phyloP scores from a whole-genome alignment of 441 rosid genomes.

The Gossypium gossypioides region DNA sequence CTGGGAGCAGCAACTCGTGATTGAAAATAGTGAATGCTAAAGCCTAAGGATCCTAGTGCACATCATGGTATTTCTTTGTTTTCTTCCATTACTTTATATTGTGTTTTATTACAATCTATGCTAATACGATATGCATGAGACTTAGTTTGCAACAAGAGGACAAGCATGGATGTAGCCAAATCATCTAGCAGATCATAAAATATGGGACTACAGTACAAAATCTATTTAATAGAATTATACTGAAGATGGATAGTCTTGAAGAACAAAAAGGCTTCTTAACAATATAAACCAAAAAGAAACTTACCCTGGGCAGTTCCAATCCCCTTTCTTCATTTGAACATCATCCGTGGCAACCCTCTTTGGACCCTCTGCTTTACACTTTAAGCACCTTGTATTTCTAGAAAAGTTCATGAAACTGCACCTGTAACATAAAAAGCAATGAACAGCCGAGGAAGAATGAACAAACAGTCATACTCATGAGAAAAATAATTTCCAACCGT shows the following conservation, averaged over 20 bases:
- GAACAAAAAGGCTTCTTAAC: neutral
- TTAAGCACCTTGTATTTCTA: slow-evolving; percentile 52
- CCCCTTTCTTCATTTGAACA: slow-evolving; percentile 67
- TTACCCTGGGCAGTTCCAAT: slow-evolving; percentile 71
- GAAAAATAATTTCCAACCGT: neutral
- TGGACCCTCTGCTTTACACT: slow-evolving; percentile 63
- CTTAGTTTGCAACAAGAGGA: neutral
- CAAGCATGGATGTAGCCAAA: neutral
- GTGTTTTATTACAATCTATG: neutral
- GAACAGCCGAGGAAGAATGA: neutral
- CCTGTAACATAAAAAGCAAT: slow-evolving; percentile 17
- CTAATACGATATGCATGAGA: neutral
- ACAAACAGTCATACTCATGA: neutral
- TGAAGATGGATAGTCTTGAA: neutral
- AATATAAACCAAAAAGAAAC: slow-evolving; percentile 19
- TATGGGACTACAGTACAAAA: neutral
- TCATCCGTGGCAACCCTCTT: slow-evolving; percentile 23
- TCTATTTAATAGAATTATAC: neutral
- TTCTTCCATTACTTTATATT: neutral
- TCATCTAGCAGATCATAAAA: neutral
- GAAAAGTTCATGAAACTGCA: slow-evolving; percentile 69
- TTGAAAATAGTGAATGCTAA: neutral
- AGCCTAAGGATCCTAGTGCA: neutral
- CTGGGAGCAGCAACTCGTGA: neutral
- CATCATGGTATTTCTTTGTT: neutral